Evolutionary conservation across 2,329 filamentous ascomycete species (phyloP), one percentile per base, ranked within the genome.

Genomic region (Pseudovirgaria hyperparasitica): DNA sequence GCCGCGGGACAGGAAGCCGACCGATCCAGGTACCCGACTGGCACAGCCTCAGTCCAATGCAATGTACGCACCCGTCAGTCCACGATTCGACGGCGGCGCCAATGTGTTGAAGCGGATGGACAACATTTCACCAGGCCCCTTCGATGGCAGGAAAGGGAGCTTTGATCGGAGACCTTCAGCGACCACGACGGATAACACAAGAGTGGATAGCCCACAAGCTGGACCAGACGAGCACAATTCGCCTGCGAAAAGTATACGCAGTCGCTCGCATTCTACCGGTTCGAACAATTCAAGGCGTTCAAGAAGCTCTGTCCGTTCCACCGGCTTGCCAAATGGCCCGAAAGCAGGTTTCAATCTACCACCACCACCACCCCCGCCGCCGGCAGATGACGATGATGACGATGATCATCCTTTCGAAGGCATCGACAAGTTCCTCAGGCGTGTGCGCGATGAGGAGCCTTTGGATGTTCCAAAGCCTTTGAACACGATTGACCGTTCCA

Each of bases 81-180:
- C 70, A 15, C 49, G 48, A 18, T 45, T 43, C 2, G 50, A 52
- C 37, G 55, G 46, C 11, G 54, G 52, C 31, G 55, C 49, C 25
- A 59, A 50, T 27, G 25, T 82, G 16, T 42, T 78, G 39, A 64
- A 70, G 35, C 67, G 72, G 27, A 70, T 81, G 63, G 68, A 80
- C 38, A 65, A 58, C 6, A 76, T 81, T 42, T 63, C 70, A 2
- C 71, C 76, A 2, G 76, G 73, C 0, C 76, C 76, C 0, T 80
- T 82, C 40, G 70, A 73, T 36, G 48, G 63, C 16, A 44, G 29
- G 36, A 17, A 47, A 41, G 8, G 46, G 52, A 2, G 58, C 61
- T 20, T 20, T 9, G 19, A 20, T 6, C 7, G 27, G 21, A 25
- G 18, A n/a, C n/a, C 13, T 9, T 15, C 28, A 22, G 25, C n/a